Conservation (phyloP, 148 eudicot species). For the Hydrangea macrophylla region DNA sequence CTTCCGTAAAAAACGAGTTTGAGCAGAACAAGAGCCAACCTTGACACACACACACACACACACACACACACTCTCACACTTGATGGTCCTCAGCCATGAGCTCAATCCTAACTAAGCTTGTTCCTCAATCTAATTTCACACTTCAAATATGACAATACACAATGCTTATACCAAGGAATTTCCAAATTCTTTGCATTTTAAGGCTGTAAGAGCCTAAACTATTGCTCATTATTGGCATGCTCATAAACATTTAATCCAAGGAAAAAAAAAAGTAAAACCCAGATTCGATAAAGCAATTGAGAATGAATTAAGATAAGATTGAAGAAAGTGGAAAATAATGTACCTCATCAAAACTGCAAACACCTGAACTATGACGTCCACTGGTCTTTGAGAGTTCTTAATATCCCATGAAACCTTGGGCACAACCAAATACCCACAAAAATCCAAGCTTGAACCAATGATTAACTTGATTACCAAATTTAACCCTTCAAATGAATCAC, state of each 20-base stretch:
- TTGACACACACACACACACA: too few species aligned
- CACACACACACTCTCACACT: too few species aligned
- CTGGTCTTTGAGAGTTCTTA: constrained; percentile 27
- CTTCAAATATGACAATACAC: background rate
- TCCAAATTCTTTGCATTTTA: background rate
- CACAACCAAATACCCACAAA: constrained; percentile 31
- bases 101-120: too few species aligned
- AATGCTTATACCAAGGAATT: background rate
- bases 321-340: background rate
- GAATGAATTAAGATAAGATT: background rate
- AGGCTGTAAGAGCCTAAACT: background rate
- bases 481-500: background rate
- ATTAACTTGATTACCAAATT: background rate
- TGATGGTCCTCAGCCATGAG: too few species aligned
- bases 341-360: constrained; percentile 73
- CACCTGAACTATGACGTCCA: constrained; percentile 58
- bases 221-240: too few species aligned
- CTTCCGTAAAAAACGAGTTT: too few species aligned
- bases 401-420: constrained; percentile 68
- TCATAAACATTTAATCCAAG: background rate
- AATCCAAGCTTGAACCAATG: background rate
- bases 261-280: background rate
- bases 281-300: background rate
- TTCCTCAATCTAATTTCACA: background rate
- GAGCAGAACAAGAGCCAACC: too few species aligned